Percentiles rank a stretch among this genome's conserved stretches.
Evolutionary conservation across 2,329 filamentous ascomycete species (phyloP).

Genomic region (Cercospora beticola): DNA sequence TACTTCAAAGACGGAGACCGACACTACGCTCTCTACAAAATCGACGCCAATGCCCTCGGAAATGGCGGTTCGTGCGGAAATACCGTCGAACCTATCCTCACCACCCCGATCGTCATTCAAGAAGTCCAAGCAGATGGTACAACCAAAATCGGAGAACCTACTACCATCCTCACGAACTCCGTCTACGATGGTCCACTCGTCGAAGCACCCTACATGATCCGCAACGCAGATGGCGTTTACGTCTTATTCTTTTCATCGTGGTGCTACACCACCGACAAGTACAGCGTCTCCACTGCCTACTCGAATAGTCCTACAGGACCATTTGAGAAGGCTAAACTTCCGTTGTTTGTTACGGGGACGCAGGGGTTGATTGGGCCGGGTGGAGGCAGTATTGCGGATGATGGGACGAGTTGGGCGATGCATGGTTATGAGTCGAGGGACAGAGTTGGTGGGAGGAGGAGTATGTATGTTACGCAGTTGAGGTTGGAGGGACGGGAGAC

Average conservation of each 20-base stretch:
- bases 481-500: constrained; percentile 7
- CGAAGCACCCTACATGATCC: constrained; percentile 32
- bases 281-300: constrained; percentile 20
- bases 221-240: constrained; percentile 26
- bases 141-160: constrained; percentile 25
- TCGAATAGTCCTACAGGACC: constrained; percentile 14
- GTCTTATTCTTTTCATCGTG: constrained; percentile 32
- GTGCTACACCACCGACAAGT: constrained; percentile 28
- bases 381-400: constrained; percentile 16
- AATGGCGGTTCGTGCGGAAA: constrained; percentile 32
- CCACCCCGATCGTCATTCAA: constrained; percentile 34
- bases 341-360: constrained; percentile 22
- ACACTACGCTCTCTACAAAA: constrained; percentile 33
- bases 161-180: constrained; percentile 28
- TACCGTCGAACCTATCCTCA: constrained; percentile 21
- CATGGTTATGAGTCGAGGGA: constrained; percentile 20
- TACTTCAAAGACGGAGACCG: constrained; percentile 31
- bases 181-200: constrained; percentile 30
- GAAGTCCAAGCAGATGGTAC: constrained; percentile 29
- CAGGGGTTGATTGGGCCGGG: constrained; percentile 32
- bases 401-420: constrained; percentile 18
- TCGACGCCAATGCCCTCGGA: constrained; percentile 33
- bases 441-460: constrained; percentile 13
- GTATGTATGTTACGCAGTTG: constrained; percentile 20
- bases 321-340: constrained; percentile 14